Percentiles rank a stretch among this genome's conserved stretches.
phyloP scores from a whole-genome alignment of 306 rosid species.

The Pyrus communis region DNA sequence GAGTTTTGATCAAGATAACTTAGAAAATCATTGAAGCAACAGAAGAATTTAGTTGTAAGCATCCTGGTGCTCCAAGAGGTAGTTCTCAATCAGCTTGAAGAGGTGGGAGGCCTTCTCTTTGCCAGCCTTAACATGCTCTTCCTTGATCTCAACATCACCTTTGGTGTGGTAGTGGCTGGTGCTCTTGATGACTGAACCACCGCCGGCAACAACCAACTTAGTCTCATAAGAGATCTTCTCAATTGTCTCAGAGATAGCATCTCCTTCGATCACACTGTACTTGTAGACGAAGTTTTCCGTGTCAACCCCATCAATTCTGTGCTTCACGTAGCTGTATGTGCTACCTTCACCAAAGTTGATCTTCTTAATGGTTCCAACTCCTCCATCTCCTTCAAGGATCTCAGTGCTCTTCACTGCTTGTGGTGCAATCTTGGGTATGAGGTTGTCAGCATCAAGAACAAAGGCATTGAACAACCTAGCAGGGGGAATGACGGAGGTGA shows the following conservation, averaged over 20 bases:
- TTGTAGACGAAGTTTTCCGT: constrained; percentile 20
- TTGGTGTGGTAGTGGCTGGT: constrained; percentile 21
- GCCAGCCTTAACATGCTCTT: constrained; percentile 28
- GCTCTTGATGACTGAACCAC: constrained; percentile 33
- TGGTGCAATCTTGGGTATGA: too few relatives aligned
- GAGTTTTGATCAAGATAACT: neutral
- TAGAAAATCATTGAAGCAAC: neutral
- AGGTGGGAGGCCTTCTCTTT: constrained; percentile 26
- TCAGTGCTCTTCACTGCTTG: too few relatives aligned
- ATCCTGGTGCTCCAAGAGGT: constrained; percentile 23
- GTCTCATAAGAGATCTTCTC: constrained; percentile 35
- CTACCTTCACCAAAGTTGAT: constrained; percentile 31
- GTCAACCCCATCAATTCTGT: constrained; percentile 44
- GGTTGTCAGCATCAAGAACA: constrained; percentile 10
- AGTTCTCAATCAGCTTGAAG: constrained; percentile 21
- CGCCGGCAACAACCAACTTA: constrained; percentile 22
- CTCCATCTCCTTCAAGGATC: too few relatives aligned
- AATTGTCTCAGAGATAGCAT: neutral
- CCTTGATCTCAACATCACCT: constrained; percentile 26
- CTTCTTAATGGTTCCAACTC: constrained; percentile 22
- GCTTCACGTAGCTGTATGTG: constrained; percentile 24
- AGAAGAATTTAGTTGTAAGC: constrained; percentile 20
- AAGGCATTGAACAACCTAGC: constrained; percentile 50
- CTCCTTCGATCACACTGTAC: constrained; percentile 46
- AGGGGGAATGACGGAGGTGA: constrained; percentile 21